Evolutionary conservation across 2,329 filamentous ascomycete genomes (phyloP), one percentile per base, ranked within the genome.

Genomic region (Lachnellula subtilissima): DNA sequence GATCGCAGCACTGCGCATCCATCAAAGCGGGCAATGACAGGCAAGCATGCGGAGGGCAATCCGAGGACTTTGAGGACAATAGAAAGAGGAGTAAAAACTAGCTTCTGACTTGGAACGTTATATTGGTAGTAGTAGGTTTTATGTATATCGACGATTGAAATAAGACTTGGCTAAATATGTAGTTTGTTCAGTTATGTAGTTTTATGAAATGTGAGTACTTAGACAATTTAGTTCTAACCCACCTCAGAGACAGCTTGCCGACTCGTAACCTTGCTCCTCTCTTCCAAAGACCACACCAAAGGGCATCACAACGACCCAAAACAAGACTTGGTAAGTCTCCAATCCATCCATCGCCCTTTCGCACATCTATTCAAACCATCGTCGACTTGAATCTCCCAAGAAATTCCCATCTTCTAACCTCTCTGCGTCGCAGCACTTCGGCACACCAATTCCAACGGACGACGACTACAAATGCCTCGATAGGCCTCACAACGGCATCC

Each of bases 381-480:
- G 19, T 35, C 45, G 9, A 58, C 53, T 52, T 49, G 35, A 51
- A 55, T 57, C 35, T 59, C 53, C 43, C 22, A 48, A 37, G 36
- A 45, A 53, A 47, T 52, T 56, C 19, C 53, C 52, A 43, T 59
- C 59, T 64, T 59, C 64, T 61, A 60, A 61, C 56, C 39, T 19
- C 55, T 58, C 51, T 53, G 47, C 54, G 50, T 59, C 60, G 57
- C 61, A 69, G 65, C 54, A 54, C 61, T 57, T 58, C 52, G 55
- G 64, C 42, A 58, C 60, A 37, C 48, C 62, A 61, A 64, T 65
- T 67, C 54, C 60, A 61, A 59, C 61, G 56, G 55, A 67, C 63
- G 25, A 59, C 64, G 46, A 65, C 56, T 63, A 58, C 62, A 63
- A 62, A 70, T 70, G 69, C 65, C 61, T 66, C 62, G 64, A 70